A percentile compares a stretch with the other conserved stretches of the same genome.
phyloP scores from a whole-genome alignment of 192 early-diverging fungal genomes.

The Chytriomyces confervae region DNA sequence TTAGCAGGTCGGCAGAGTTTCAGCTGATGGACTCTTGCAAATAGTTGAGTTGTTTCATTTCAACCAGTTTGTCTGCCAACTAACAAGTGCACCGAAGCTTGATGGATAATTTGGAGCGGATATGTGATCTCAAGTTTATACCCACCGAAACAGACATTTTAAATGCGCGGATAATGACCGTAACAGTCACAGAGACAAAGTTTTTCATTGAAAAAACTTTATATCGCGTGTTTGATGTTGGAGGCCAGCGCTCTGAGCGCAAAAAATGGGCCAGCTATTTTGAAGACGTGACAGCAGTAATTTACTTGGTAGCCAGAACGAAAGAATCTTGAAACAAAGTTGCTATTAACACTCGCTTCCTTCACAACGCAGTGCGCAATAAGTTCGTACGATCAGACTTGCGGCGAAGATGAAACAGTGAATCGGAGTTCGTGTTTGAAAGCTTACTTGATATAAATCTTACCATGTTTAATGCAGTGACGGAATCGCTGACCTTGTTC shows the following conservation, averaged over 20 bases:
- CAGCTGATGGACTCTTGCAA: conserved; percentile 50
- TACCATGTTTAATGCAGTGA: conserved; percentile 29
- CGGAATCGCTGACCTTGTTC: conserved; percentile 45
- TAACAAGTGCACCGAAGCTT: neutral
- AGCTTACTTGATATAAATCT: neutral
- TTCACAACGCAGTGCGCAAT: conserved; percentile 12
- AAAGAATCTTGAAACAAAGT: no score
- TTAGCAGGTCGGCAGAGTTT: conserved; percentile 38
- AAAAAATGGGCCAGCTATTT: conserved; percentile 70
- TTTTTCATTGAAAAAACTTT: conserved; percentile 58
- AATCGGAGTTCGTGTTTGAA: conserved; percentile 50
- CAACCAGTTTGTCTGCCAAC: neutral
- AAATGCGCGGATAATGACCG: conserved; percentile 66
- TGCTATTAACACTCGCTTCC: no score
- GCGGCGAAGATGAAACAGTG: conserved; percentile 56
- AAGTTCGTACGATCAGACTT: conserved; percentile 62
- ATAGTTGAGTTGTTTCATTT: conserved; percentile 40
- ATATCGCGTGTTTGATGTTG: conserved; percentile 67
- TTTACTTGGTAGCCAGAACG: conserved; percentile 57
- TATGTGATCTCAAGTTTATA: conserved; percentile 51
- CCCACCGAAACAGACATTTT: conserved; percentile 74
- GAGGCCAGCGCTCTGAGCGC: conserved; percentile 64
- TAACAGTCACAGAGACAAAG: conserved; percentile 67
- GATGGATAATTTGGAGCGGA: conserved; percentile 51
- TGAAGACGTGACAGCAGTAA: conserved; percentile 67